A percentile compares a stretch with the other conserved stretches of the same genome.
These are phyloP conservation scores for Tuctoria greenei DNA, from an alignment of 176 grass and related monocot genomes.

Conservation along the genomic window DNA sequence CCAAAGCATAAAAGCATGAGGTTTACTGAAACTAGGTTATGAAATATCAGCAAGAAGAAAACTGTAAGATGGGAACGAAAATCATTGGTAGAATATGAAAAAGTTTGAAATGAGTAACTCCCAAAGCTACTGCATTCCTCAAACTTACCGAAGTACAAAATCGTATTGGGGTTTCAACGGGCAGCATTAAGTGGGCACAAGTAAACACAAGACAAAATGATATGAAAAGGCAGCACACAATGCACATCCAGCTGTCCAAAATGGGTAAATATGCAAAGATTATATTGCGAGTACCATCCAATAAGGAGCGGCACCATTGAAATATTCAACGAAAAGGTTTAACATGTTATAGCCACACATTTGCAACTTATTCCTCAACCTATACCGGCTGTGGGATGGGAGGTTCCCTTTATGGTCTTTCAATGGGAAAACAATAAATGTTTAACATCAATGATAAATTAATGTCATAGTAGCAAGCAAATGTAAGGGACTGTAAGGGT, in stretches of 20 bases:
- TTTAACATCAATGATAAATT: background rate
- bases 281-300: background rate
- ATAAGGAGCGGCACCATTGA: background rate
- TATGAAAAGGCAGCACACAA: slow-evolving; percentile 22
- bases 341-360: background rate
- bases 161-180: background rate
- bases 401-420: background rate
- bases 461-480: background rate
- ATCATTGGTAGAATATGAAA: slow-evolving; percentile 13
- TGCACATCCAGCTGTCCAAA: slow-evolving; percentile 16
- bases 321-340: background rate
- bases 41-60: background rate
- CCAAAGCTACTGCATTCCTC: background rate
- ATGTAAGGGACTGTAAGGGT: background rate
- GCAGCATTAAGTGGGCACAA: background rate
- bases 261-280: background rate
- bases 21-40: slow-evolving; percentile 33
- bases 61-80: slow-evolving; percentile 11
- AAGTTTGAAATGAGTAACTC: slow-evolving; percentile 25
- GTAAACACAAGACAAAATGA: slow-evolving; percentile 11
- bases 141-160: background rate
- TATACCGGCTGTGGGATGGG: background rate
- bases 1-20: slow-evolving; percentile 28
- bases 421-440: background rate
- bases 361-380: slow-evolving; percentile 23